Evolutionary conservation across 202 grass and related monocot species (phyloP), one percentile per base, ranked within the genome.

Genomic region (Carex arenaria): DNA sequence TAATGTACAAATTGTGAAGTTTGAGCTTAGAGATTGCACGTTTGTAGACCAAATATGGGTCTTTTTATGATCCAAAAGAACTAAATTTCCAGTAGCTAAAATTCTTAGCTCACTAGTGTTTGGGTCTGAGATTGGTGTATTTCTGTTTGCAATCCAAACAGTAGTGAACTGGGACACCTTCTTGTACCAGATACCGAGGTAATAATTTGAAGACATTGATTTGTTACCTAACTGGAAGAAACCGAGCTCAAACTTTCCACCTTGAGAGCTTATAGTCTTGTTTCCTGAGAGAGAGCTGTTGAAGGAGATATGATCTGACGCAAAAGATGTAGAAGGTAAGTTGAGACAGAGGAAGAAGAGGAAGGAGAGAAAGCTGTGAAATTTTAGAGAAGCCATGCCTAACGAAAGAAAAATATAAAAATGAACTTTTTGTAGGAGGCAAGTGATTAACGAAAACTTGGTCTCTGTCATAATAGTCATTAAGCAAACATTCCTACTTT

Each of bases 151-250:
- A 34, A 87, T 72, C 90, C 87, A 92, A 15, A 74, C 47, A 15
- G 72, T 45, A 12, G 87, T 89, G 0, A 14, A 66, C 12, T 2
- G 15, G 1, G 82, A 55, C 5, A 92, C 76, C 5, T 62, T 81
- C 36, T 79, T 89, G 87, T 82, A 92, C 90, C 90, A 92, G 59
- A 89, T 87, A 30, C 84, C 90, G 10, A 87, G 11, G 43, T 89
- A 89, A 56, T 85, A 82, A 74, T 54, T 74, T 28, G 71, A 13
- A 74, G 22, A 14, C 0, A 2, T 30, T 11, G 71, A 74, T 53
- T 1, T 31, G 13, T 74, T 74, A 74, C 71, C 71, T 53, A 31
- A 11, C 0, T 0, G 4, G 71, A 75, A 75, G 23, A 75, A 75
- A 18, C 71, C 71, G 12, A 75, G 13, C 47, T 54, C 71, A 15